These are phyloP conservation scores for Podaxis carcinomalis DNA, from an alignment of 768 basidiomycete genomes.

Conservation along the genomic window DNA sequence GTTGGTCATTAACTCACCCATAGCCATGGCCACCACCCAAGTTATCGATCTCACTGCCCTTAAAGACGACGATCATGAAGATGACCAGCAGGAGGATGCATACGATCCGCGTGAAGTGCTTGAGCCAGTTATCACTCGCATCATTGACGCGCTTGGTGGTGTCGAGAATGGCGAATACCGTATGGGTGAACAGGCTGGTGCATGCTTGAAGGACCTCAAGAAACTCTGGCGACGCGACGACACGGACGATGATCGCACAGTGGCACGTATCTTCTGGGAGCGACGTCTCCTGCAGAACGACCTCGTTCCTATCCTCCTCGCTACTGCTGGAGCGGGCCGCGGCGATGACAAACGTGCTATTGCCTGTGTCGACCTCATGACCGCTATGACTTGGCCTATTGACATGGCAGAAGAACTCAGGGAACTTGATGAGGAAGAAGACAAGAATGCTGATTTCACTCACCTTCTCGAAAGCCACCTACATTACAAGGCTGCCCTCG, in stretches of 20 bases:
- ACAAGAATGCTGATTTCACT: slow-evolving; percentile 85
- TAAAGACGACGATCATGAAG: slow-evolving; percentile 18
- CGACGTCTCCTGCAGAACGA: slow-evolving; percentile 85
- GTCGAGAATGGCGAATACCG: slow-evolving; percentile 62
- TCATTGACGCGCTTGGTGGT: slow-evolving; percentile 80
- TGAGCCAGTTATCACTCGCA: slow-evolving; percentile 63
- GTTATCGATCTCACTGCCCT: slow-evolving; percentile 28
- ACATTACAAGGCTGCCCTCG: slow-evolving; percentile 81
- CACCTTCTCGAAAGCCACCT: slow-evolving; percentile 77
- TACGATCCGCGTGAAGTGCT: slow-evolving; percentile 51
- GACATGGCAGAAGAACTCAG: slow-evolving; percentile 92
- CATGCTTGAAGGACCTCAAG: slow-evolving; percentile 92
- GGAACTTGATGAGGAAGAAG: slow-evolving; percentile 81
- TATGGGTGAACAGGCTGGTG: slow-evolving; percentile 76
- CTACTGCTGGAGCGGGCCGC: slow-evolving; percentile 71
- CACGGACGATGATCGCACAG: slow-evolving; percentile 92
- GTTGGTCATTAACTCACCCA: slow-evolving; percentile 1
- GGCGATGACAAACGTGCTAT: slow-evolving; percentile 84
- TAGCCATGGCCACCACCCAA: slow-evolving; percentile 18
- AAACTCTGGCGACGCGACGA: slow-evolving; percentile 96
- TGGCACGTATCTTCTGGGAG: slow-evolving; percentile 89
- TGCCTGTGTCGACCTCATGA: slow-evolving; percentile 82
- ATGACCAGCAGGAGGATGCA: slow-evolving; percentile 21
- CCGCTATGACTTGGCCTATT: slow-evolving; percentile 99
- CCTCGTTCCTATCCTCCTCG: slow-evolving; percentile 78